A percentile compares a stretch with the other conserved stretches of the same genome.
These are phyloP conservation scores for Strigomonas oncopelti DNA, from an alignment of 208 protist genomes.

Conservation along the genomic window DNA sequence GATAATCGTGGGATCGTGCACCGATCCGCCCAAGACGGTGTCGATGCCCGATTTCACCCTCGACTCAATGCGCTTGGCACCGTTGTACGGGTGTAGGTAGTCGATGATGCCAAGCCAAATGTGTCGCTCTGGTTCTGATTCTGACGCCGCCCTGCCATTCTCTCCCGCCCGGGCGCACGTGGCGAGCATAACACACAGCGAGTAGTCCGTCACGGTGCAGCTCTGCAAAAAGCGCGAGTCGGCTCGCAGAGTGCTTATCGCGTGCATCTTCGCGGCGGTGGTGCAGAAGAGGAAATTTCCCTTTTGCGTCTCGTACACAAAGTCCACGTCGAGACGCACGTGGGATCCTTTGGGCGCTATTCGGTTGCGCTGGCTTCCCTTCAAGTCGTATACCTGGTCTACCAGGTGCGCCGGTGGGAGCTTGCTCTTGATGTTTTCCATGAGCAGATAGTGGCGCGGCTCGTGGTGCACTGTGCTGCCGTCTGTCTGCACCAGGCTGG, in stretches of 20 bases:
- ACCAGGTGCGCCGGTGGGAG: slow-evolving; percentile 12
- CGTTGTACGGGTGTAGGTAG: slow-evolving; percentile 81
- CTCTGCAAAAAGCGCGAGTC: slow-evolving; percentile 56
- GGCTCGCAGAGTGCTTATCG: slow-evolving; percentile 49
- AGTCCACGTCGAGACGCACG: slow-evolving; percentile 72
- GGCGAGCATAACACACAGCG: slow-evolving; percentile 45
- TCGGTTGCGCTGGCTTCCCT: slow-evolving; percentile 84
- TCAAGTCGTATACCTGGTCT: slow-evolving; percentile 58
- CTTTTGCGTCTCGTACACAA: slow-evolving; percentile 37
- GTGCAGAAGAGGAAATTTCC: slow-evolving; percentile 70
- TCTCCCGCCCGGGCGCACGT: background rate
- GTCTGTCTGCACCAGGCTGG: slow-evolving; percentile 13
- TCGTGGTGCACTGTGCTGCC: slow-evolving; percentile 14
- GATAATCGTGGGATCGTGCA: slow-evolving; percentile 71
- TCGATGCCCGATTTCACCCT: slow-evolving; percentile 82
- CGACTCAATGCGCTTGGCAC: slow-evolving; percentile 74
- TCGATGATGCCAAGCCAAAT: slow-evolving; percentile 68
- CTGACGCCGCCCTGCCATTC: background rate
- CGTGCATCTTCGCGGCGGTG: slow-evolving; percentile 30
- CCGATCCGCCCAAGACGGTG: slow-evolving; percentile 60
- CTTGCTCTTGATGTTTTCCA: slow-evolving; percentile 47
- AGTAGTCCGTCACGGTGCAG: slow-evolving; percentile 80
- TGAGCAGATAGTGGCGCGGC: slow-evolving; percentile 57
- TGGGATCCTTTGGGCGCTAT: slow-evolving; percentile 38
- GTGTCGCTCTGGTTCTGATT: background rate